A percentile compares a stretch with the other conserved stretches of the same genome.
These are phyloP conservation scores for Pseudofabraea citricarpa DNA, from an alignment of 2,329 filamentous ascomycete genomes.

Conservation along the genomic window DNA sequence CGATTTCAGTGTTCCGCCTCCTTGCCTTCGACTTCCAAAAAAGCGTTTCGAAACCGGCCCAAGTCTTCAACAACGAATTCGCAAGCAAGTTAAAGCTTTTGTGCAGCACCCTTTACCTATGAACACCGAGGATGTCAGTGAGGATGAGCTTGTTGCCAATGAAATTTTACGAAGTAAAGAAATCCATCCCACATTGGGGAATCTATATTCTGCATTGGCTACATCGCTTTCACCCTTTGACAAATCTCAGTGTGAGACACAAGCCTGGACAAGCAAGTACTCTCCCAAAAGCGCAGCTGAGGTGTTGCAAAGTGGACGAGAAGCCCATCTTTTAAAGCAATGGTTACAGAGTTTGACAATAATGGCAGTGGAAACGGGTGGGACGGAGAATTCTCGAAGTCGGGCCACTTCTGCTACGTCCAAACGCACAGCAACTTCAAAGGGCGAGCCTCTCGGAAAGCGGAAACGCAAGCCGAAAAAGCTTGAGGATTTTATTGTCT, in stretches of 20 bases:
- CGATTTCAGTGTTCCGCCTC: constrained; percentile 36
- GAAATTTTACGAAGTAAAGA: constrained; percentile 14
- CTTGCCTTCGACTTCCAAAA: constrained; percentile 47
- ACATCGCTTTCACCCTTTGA: constrained; percentile 75
- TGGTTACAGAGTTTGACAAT: constrained; percentile 79
- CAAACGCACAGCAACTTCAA: constrained; percentile 17
- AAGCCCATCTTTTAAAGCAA: constrained; percentile 66
- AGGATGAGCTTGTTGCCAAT: constrained; percentile 31
- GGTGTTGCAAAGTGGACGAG: constrained; percentile 70
- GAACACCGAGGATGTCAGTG: constrained; percentile 21
- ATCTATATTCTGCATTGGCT: constrained; percentile 55
- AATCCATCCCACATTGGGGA: constrained; percentile 53
- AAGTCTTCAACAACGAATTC: constrained; percentile 45
- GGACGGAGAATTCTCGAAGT: constrained; percentile 21
- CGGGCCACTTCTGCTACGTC: constrained; percentile 11
- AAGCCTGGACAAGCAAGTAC: constrained; percentile 81
- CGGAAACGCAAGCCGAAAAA: constrained; percentile 63
- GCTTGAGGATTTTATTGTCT: constrained; percentile 74
- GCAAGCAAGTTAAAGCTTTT: constrained; percentile 35
- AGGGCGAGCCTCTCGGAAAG: constrained; percentile 43
- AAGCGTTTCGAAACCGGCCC: constrained; percentile 55
- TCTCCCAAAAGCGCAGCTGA: constrained; percentile 63
- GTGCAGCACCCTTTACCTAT: constrained; percentile 1
- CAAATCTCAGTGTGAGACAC: constrained; percentile 65
- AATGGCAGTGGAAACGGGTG: constrained; percentile 65